Evolutionary conservation across 352 stramenopile species (phyloP), one percentile per base, ranked within the genome.

Genomic region (Lagenidium sp.): DNA sequence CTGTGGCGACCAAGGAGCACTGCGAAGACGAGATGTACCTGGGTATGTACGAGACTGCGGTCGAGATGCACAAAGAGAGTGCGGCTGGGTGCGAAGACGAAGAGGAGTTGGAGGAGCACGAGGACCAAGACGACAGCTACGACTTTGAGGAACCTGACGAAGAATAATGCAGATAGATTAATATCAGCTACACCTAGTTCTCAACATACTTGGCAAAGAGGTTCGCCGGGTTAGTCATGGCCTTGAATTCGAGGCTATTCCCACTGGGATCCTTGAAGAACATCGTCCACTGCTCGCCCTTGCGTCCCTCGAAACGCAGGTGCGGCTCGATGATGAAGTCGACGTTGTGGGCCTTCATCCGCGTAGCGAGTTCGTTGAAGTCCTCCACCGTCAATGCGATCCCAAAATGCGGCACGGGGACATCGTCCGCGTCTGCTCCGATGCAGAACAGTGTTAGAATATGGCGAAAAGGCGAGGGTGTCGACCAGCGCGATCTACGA

Each of bases 211-310:
- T 99, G n/a, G 91, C 90, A 68, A 99, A 99, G 13, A 99, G 64
- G 63, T 98, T 98, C 37, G 96, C 82, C 16, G 85, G 78, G 28
- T 87, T 97, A 6, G 90, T 97, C 95, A 99, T 99, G 39, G 93
- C 91, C 63, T 99, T 99, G 69, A 99, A 99, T 70, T 99, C 96
- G 7, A 99, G 77, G 65, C 97, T 98, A 65, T 99, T 99, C 45
- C 89, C 90, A 48, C 76, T 96, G 12, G 94, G 94, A 55, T 96
- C 88, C 59, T 99, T 99, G 71, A 99, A 99, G 65, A 99, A 99
- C 96, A 99, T 99, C 26, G 96, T 99, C 84, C 85, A 98, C 57
- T 99, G 96, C 60, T 99, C 96, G 6, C 96, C 95, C 42, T 96
- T 95, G 50, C 79, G 70, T 19, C 88, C 94, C 32, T 86, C 41